A percentile compares a stretch with the other conserved stretches of the same genome.
Evolutionary conservation across 305 asterid species (phyloP).

Genomic region (Rubia occidens): DNA sequence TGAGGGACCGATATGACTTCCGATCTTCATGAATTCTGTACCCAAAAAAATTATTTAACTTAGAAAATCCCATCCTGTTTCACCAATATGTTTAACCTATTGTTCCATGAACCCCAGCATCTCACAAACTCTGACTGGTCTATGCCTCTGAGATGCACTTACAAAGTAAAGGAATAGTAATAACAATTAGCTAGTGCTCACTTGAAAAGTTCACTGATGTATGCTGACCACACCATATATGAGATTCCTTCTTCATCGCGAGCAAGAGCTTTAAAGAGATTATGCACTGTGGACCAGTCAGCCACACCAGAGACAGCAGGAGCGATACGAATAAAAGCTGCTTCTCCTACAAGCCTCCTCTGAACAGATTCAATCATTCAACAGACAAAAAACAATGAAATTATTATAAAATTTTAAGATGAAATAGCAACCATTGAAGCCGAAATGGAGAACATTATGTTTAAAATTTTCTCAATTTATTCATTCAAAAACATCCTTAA

Average conservation of each 20-base stretch:
- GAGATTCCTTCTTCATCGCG: slow-evolving; percentile 69
- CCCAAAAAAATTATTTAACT: neutral
- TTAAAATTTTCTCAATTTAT: neutral
- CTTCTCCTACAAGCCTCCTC: slow-evolving; percentile 76
- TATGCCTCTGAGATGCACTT: neutral
- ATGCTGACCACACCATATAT: slow-evolving; percentile 62
- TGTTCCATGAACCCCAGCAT: neutral
- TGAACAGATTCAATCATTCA: slow-evolving; percentile 24
- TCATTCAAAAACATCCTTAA: neutral
- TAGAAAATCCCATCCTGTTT: neutral
- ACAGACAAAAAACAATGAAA: slow-evolving; percentile 11
- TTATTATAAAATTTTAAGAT: neutral
- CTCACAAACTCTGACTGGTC: neutral
- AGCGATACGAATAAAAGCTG: slow-evolving; percentile 88
- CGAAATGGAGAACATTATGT: neutral
- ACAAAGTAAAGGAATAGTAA: neutral
- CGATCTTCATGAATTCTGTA: slow-evolving; percentile 82
- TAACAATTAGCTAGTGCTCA: slow-evolving; percentile 25
- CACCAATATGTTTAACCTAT: neutral
- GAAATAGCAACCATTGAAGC: neutral
- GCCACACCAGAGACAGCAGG: slow-evolving; percentile 95
- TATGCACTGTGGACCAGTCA: slow-evolving; percentile 76
- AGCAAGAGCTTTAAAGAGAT: slow-evolving; percentile 85
- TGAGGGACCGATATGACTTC: slow-evolving; percentile 49
- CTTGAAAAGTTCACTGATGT: slow-evolving; percentile 77